Percentiles rank a stretch among this genome's conserved stretches.
Evolutionary conservation across 192 early-diverging fungal species (phyloP).

Genomic region (Backusella tuberculispora): DNA sequence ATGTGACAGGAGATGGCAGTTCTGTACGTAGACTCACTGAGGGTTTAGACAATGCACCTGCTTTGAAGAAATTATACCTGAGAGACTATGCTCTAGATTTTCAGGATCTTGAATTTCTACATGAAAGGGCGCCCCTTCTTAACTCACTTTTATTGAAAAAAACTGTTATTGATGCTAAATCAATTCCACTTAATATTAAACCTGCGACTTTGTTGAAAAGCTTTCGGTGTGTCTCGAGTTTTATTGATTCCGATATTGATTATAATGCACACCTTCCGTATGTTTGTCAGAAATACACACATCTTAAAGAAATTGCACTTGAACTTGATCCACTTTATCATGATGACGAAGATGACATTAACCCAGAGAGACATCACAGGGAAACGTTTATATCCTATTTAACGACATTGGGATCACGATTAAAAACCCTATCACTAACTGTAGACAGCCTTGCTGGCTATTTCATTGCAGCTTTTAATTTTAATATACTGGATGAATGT

Average conservation of each 20-base stretch:
- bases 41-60: too few relatives aligned
- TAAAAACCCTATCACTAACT: not conserved
- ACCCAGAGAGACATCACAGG: not conserved
- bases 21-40: too few relatives aligned
- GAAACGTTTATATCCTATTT: not conserved
- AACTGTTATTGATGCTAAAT: not conserved
- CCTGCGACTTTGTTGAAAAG: not conserved
- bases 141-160: not conserved
- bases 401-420: not conserved
- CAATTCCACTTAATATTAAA: not conserved
- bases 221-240: not conserved
- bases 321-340: not conserved
- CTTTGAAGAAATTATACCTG: too few relatives aligned
- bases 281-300: not conserved
- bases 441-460: not conserved
- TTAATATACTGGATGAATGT: not conserved
- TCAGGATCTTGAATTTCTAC: too few relatives aligned
- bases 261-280: not conserved
- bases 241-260: not conserved
- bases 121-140: too few relatives aligned
- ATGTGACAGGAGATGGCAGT: too few relatives aligned
- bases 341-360: not conserved
- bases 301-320: not conserved
- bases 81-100: too few relatives aligned
- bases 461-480: not conserved